Evolutionary conservation across 495 filamentous ascomycete species (phyloP), one percentile per base, ranked within the genome.

Genomic region (Penicillium antarcticum): DNA sequence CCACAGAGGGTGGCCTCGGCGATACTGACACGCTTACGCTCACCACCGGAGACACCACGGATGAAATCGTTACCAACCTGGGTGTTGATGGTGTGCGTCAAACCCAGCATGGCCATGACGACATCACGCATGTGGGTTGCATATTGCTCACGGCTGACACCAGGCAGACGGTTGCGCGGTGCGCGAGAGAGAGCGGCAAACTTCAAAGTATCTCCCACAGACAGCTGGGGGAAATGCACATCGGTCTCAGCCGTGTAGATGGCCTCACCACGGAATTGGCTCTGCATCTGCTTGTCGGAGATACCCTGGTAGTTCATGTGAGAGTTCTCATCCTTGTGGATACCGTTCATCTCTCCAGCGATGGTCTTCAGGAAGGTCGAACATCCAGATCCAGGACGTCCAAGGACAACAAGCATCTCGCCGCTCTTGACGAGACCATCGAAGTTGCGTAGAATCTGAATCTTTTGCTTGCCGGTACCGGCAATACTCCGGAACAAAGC

Each of bases 1-100:
- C 86, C 87, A 33, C 85, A 87, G 18, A 90, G 77, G 66, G 91
- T 84, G 24, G 76, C 76, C 56, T 83, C 73, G 13, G 74, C 75
- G 44, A 78, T 78, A 67, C 62, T 87, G 32, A 76, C 70, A 59
- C 70, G 85, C 73, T 94, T 95, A 12, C 89, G 77, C 67, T 96
- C 91, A 51, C 91, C 91, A 55, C 91, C 91, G 24, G 83, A 87
- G 19, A 95, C 82, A 64, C 91, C 91, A 26, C 91, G 88, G 40
- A 94, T 76, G 57, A 88, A 89, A 12, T 91, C 87, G 68, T 92
- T 91, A 39, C 90, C 90, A 74, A 76, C 73, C 39, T 53, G 56
- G 19, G 73, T 74, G 56, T 76, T 74, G 42, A 86, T 84, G 8
- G 77, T 77, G 39, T 86, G 74, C 6, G 81, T 71, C 0, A 80